Evolutionary conservation across 371 early-diverging fungal genomes (phyloP).

Genomic region (Batkoa obscura): DNA sequence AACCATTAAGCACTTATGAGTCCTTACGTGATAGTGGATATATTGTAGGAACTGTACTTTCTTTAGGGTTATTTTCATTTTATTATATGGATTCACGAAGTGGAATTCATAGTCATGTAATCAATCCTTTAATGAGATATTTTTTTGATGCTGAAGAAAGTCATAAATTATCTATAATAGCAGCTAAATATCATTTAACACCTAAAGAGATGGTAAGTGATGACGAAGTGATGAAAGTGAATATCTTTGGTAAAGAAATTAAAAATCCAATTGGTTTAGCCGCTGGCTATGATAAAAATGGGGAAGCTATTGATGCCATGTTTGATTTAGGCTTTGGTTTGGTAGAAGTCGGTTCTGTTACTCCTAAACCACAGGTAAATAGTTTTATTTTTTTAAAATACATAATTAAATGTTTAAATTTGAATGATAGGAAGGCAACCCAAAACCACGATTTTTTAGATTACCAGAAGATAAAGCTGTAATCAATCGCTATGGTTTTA

Average conservation of each 20-base stretch:
- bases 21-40: not conserved
- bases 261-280: conserved; percentile 64
- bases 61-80: not conserved
- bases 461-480: conserved; percentile 41
- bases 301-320: conserved; percentile 54
- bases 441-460: conserved; percentile 60
- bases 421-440: conserved; percentile 47
- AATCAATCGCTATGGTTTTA: conserved; percentile 79
- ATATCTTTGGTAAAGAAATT: conserved; percentile 41
- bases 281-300: conserved; percentile 78
- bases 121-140: conserved; percentile 39
- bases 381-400: not conserved
- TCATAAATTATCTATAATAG: conserved; percentile 36
- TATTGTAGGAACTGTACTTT: not conserved
- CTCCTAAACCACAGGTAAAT: conserved; percentile 51
- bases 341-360: conserved; percentile 70
- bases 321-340: conserved; percentile 63
- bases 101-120: conserved; percentile 29
- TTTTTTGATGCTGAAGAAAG: conserved; percentile 45
- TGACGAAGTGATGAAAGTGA: conserved; percentile 21
- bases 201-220: conserved; percentile 23
- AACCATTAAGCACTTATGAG: not conserved
- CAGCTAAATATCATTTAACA: conserved; percentile 30
- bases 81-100: conserved; percentile 37
- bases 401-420: not conserved